Percentiles rank a stretch among this genome's conserved stretches.
Evolutionary conservation across 768 basidiomycete genomes (phyloP).

Genomic region (Tylopilus felleus): DNA sequence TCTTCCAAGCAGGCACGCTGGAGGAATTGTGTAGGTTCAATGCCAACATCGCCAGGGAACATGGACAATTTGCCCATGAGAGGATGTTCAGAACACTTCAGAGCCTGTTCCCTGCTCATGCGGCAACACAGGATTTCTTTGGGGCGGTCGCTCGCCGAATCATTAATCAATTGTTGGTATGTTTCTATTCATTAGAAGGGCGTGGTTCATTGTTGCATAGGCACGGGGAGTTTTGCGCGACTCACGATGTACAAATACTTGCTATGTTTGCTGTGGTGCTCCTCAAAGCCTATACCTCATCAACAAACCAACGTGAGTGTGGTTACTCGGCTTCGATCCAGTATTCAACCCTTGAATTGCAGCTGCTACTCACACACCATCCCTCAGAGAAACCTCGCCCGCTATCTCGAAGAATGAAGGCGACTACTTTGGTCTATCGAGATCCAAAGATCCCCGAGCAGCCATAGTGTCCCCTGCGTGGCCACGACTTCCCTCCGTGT

Average conservation of each 20-base stretch:
- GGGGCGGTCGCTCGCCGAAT: constrained; percentile 34
- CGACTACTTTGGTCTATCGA: constrained; percentile 58
- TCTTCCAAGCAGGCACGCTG: constrained; percentile 43
- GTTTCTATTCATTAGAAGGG: not conserved
- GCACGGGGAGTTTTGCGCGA: constrained; percentile 39
- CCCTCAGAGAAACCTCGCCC: constrained; percentile 17
- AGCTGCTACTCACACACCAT: constrained; percentile 13
- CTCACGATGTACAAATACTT: constrained; percentile 76
- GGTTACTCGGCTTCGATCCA: not conserved
- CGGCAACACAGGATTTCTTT: constrained; percentile 23
- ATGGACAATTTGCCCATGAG: constrained; percentile 68
- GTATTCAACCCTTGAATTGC: not conserved
- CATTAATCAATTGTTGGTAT: constrained; percentile 47
- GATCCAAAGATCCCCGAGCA: constrained; percentile 36
- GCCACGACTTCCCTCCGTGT: constrained; percentile 46
- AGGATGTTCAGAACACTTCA: constrained; percentile 58
- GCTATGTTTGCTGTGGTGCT: constrained; percentile 73
- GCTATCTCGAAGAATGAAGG: constrained; percentile 28
- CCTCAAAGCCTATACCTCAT: constrained; percentile 41
- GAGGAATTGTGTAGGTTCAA: constrained; percentile 56
- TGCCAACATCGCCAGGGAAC: constrained; percentile 52
- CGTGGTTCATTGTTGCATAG: constrained; percentile 27
- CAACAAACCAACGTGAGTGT: constrained; percentile 16
- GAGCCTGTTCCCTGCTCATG: constrained; percentile 41
- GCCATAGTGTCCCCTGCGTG: constrained; percentile 48